phyloP scores from a whole-genome alignment of 2,329 filamentous ascomycete species.

The Fusarium sp. region DNA sequence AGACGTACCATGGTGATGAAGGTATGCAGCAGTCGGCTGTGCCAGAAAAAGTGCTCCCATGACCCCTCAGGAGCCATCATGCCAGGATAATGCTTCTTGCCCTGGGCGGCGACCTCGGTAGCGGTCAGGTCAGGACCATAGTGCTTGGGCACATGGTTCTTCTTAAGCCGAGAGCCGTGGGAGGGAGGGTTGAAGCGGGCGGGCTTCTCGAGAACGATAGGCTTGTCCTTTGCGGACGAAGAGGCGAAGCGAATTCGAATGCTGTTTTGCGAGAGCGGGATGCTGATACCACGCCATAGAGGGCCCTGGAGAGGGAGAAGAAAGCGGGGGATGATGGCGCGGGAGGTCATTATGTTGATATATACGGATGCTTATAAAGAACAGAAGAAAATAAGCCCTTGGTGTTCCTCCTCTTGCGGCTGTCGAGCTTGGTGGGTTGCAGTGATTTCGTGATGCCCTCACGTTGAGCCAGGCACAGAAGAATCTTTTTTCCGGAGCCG shows the following conservation, averaged over 20 bases:
- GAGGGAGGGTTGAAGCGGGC: constrained; percentile 93
- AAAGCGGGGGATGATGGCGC: constrained; percentile 73
- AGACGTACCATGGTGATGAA: constrained; percentile 83
- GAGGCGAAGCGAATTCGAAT: constrained; percentile 55
- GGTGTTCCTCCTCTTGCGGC: constrained; percentile 11
- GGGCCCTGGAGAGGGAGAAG: constrained; percentile 73
- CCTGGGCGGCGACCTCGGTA: constrained; percentile 75
- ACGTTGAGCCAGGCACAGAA: constrained; percentile 30
- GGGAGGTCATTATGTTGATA: constrained; percentile 57
- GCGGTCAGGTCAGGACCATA: constrained; percentile 80
- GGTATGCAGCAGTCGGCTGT: constrained; percentile 80
- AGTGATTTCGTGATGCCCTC: constrained; percentile 40
- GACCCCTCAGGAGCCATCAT: constrained; percentile 88
- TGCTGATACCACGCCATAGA: constrained; percentile 64
- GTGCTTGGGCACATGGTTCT: constrained; percentile 68
- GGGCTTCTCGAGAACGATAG: constrained; percentile 85
- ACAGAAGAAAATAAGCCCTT: background rate
- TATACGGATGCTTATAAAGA: background rate
- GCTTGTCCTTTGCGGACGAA: constrained; percentile 60
- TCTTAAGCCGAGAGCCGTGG: constrained; percentile 78
- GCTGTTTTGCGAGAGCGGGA: constrained; percentile 53
- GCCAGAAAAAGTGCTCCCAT: constrained; percentile 86
- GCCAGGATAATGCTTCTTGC: constrained; percentile 82
- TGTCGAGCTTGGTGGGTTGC: constrained; percentile 26
- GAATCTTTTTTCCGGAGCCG: constrained; percentile 46